Evolutionary conservation across 768 basidiomycete species (phyloP), one percentile per base, ranked within the genome.

Genomic region (Suillus placidus): DNA sequence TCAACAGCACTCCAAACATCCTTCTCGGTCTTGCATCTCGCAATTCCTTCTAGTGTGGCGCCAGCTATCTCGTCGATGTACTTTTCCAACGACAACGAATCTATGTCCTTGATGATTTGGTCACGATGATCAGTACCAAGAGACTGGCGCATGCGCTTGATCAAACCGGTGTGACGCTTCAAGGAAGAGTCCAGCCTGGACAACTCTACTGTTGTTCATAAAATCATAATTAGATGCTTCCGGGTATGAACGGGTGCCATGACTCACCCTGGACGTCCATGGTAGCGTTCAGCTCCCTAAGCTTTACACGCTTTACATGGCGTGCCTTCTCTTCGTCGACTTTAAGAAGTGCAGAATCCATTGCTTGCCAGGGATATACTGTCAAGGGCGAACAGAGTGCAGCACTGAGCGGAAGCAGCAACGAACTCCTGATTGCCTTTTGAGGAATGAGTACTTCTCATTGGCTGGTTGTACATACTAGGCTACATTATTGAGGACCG

Each of bases 11-110:
- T 89, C 89, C 92, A 92, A 23, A 94, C 85, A 71, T 99, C 97
- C 69, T 90, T 89, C 76, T 97, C 97, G 0, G 92, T 93, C 80
- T 95, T 97, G 77, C 95, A 97, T 68, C 91, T 87, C 10, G 78
- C 78, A 47, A 95, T 81, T 5, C 97, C 97, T 73, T 99, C 97
- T 3, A 93, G 80, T 1, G 90, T 83, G 8, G 95, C 96, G 13
- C 88, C 87, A 1, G 91, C 93, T 67, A 98, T 90, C 79, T 99
- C 97, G 73, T 97, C 96, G 57, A 96, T 84, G 75, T 99, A 99
- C 78, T 97, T 99, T 80, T 95, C 95, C 64, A 99, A 82, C 2
- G 94, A 89, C 63, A 99, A 84, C 0, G 91, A 84, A 67, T 95
- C 91, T 68, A 97, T 88, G 72, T 99, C 97, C 78, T 95, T 98